Evolutionary conservation across 352 stramenopile species (phyloP), one percentile per base, ranked within the genome.

Genomic region (Phytophthora pseudosyringae): DNA sequence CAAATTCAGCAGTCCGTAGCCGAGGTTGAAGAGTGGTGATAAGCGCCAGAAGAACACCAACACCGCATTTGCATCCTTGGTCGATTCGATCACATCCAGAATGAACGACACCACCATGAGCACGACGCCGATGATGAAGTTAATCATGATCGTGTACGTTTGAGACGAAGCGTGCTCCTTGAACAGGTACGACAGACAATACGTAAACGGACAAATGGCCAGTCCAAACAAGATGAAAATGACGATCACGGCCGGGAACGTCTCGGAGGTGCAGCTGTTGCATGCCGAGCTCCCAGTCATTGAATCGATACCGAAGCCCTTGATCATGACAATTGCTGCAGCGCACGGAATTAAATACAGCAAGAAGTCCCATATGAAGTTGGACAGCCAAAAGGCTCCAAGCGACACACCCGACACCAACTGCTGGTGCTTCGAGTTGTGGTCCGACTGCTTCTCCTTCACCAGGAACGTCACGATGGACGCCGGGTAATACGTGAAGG

Each of bases 361-460:
- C 21, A 95, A 50, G 29, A 97, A 75, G 69, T 99, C 95, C 85
- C 94, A 99, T 7, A 96, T 48, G 56, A 90, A 98, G 38, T 97
- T 99, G n/a, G 94, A 91, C 3, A 98, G 38, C 98, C 98, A 99
- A 67, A 99, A 99, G 0, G 94, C 90, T 1, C 62, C 65, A 9
- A 98, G 80, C 32, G 89, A 91, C 0, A 99, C 96, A 10, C 97
- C 97, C 0, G 90, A 97, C 26, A 99, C 96, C 72, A 86, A 90
- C 67, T 98, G 94, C 76, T 98, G 90, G 81, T 99, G 98, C 72
- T 99, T 99, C 3, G 96, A 93, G 71, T 98, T 98, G 67, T 87
- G 74, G 9, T 68, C 71, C 6, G 93, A 86, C 53, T 98, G 88
- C 46, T 84, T 84, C 69, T 99, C 97, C 54, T 97, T 93, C 31